Evolutionary conservation across 192 early-diverging fungal species (phyloP).

Genomic region (Kickxella alabastrina): DNA sequence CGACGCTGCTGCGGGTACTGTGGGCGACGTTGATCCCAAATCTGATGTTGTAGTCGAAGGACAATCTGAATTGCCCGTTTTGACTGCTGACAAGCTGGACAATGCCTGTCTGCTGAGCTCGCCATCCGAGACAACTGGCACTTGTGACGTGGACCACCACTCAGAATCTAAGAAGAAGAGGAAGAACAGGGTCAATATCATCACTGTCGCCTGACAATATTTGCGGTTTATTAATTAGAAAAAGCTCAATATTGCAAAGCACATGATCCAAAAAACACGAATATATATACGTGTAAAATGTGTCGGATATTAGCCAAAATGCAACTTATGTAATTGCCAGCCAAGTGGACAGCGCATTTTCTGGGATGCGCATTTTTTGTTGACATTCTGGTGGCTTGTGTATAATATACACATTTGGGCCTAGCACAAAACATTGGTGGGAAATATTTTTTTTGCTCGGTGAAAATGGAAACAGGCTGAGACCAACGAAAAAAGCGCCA

Average conservation of each 20-base stretch:
- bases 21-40: background rate
- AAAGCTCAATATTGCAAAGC: background rate
- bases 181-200: slow-evolving; percentile 9
- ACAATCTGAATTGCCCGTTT: background rate
- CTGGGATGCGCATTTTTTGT: too few relatives aligned
- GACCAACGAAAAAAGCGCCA: too few relatives aligned
- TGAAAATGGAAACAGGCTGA: too few relatives aligned
- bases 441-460: too few relatives aligned
- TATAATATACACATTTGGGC: too few relatives aligned
- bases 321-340: too few relatives aligned
- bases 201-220: slow-evolving; percentile 4
- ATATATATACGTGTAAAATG: background rate
- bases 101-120: slow-evolving; percentile 5
- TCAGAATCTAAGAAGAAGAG: slow-evolving; percentile 9
- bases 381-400: too few relatives aligned
- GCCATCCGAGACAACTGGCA: background rate
- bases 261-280: background rate
- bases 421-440: too few relatives aligned
- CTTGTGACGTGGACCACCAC: slow-evolving; percentile 1
- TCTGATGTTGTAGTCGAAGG: background rate
- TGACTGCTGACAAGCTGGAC: background rate
- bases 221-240: background rate
- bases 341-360: too few relatives aligned
- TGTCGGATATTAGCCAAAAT: too few relatives aligned
- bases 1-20: background rate